phyloP scores from a whole-genome alignment of 371 early-diverging fungal genomes.

The Mucor circinelloides region DNA sequence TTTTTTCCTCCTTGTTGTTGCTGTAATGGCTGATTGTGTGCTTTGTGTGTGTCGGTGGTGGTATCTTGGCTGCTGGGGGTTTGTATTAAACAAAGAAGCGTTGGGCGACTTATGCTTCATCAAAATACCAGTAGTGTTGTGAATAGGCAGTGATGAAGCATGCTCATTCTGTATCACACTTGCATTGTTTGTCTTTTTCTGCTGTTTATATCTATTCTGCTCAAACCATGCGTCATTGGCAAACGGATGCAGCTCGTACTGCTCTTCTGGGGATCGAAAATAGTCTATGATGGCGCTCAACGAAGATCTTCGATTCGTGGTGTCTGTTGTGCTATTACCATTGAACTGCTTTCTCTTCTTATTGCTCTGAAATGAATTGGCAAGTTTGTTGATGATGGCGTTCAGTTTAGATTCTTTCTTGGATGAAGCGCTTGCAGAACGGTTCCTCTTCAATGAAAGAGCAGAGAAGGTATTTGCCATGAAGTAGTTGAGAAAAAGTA shows the following conservation, averaged over 20 bases:
- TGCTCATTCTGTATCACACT: background rate
- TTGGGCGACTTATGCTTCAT: background rate
- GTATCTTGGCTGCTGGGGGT: background rate
- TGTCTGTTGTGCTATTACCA: background rate
- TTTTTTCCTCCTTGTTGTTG: constrained; percentile 6
- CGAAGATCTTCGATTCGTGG: constrained; percentile 2
- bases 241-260: constrained; percentile 4
- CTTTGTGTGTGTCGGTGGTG: constrained; percentile 21
- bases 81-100: background rate
- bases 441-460: constrained; percentile 22
- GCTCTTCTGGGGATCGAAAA: constrained; percentile 11
- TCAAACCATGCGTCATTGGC: constrained; percentile 25
- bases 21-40: constrained; percentile 6
- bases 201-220: constrained; percentile 22
- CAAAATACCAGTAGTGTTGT: background rate
- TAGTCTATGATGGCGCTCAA: constrained; percentile 13
- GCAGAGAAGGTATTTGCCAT: constrained; percentile 21
- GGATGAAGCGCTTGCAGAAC: constrained; percentile 8
- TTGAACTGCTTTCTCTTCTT: constrained; percentile 5
- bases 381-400: constrained; percentile 10
- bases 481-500: background rate
- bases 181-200: constrained; percentile 4
- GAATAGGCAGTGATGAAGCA: background rate
- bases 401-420: constrained; percentile 12
- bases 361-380: constrained; percentile 10